Evolutionary conservation across 1,284 basidiomycete species (phyloP), one percentile per base, ranked within the genome.

Genomic region (Ustilago nuda): DNA sequence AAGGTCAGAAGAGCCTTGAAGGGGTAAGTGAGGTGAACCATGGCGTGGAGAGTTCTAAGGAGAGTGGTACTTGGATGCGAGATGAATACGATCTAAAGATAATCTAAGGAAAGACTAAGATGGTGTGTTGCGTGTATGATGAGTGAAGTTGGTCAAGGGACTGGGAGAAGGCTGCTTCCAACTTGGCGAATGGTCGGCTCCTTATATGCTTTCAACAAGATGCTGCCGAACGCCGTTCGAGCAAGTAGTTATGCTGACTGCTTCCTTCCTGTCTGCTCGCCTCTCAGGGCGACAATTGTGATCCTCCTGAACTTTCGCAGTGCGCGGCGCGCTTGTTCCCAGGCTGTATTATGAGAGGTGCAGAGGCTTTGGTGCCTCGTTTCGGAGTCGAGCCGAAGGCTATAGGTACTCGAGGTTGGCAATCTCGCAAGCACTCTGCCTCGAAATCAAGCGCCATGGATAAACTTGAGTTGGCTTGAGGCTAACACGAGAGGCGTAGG

Each of bases 1-100:
- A 66, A 37, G 2, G 59, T 59, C 15, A 61, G 36, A 8, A 66
- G 59, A 33, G 56, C 58, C 32, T 51, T 65, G 62, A 71, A 66
- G 0, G 62, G 12, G 23, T 45, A n/a, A 9, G 58, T 50, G 37
- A 71, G 56, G 2, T 45, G 55, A 17, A 65, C 59, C 68, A 71
- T 71, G 4, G 48, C 30, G 36, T 54, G 48, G 23, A 32, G 33
- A 46, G 37, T 37, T 52, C 56, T 67, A 57, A 30, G 32, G 15
- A 53, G 11, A 7, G 13, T 17, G 15, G 23, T 27, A 3, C 23
- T 27, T 27, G 23, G 23, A 27, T 27, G 3, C 23, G 23, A 27
- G 5, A 15, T 51, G 19, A n/a, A 19, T 4, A 19, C 4, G 15
- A 30, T 43, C 3, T 48, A n/a, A 23, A 36, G 33, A 32, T 30